These are phyloP conservation scores for Haberlea rhodopensis DNA, from an alignment of 257 asterid species.

Conservation along the genomic window DNA sequence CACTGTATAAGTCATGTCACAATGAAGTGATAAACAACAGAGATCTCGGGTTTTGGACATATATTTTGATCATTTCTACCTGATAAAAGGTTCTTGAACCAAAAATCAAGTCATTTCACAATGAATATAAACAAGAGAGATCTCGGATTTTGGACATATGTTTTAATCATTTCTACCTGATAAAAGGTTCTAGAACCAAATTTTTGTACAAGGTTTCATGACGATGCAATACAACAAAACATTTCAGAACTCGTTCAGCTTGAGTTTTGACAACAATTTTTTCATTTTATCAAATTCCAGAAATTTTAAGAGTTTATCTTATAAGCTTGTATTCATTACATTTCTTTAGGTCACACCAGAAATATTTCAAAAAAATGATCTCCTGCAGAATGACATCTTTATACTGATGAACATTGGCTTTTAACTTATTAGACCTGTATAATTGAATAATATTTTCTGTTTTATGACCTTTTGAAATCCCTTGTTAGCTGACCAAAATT, in stretches of 20 bases:
- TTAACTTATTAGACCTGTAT: conserved; percentile 11
- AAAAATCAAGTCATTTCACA: conserved; percentile 15
- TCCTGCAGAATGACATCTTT: conserved; percentile 19
- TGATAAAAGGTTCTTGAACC: conserved; percentile 7
- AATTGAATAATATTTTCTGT: conserved; percentile 11
- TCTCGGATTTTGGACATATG: conserved; percentile 11
- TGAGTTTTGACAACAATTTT: conserved; percentile 7
- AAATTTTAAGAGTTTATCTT: not conserved
- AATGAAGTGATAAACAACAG: conserved; percentile 14
- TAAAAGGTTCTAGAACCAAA: not conserved
- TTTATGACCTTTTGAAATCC: not conserved
- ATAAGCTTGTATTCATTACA: not conserved
- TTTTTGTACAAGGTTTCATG: not conserved
- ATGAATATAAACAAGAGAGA: conserved; percentile 4
- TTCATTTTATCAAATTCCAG: conserved; percentile 14
- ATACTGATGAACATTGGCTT: conserved; percentile 17
- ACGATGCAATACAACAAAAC: conserved; percentile 4
- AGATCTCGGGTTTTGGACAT: conserved; percentile 9
- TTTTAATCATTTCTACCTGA: conserved; percentile 2
- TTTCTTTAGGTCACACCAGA: conserved; percentile 4
- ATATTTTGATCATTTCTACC: not conserved
- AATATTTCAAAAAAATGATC: conserved; percentile 14
- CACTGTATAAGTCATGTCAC: conserved; percentile 12
- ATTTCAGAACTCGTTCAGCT: conserved; percentile 2
- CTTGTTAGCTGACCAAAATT: conserved; percentile 8